phyloP scores from a whole-genome alignment of 768 basidiomycete genomes.

The Xerocomellus chrysenteron region DNA sequence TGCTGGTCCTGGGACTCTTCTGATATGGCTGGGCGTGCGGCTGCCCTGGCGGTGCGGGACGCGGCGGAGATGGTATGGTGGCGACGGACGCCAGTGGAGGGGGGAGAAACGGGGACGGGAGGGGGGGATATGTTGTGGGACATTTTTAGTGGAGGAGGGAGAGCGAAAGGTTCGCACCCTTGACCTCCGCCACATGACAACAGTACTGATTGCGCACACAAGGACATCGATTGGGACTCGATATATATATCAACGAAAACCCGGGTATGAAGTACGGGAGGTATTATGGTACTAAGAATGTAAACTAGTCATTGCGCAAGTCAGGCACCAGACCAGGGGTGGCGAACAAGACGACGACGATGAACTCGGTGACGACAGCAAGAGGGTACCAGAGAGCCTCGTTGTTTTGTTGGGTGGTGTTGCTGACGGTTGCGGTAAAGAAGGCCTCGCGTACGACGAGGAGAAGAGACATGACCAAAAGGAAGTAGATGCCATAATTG shows the following conservation, averaged over 20 bases:
- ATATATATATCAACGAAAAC: too few species aligned
- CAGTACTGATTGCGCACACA: neutral
- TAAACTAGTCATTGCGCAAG: neutral
- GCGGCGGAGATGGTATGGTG: conserved; percentile 83
- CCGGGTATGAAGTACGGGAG: conserved; percentile 3
- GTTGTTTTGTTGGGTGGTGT: conserved; percentile 19
- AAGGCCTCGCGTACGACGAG: conserved; percentile 33
- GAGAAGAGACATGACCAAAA: conserved; percentile 23
- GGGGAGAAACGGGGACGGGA: conserved; percentile 37
- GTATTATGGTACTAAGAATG: neutral
- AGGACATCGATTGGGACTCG: neutral
- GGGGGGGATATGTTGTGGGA: conserved; percentile 45
- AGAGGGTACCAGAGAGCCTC: conserved; percentile 36
- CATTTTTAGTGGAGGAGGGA: conserved; percentile 19
- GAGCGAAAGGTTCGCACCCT: conserved; percentile 23
- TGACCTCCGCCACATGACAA: conserved; percentile 21
- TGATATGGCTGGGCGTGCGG: conserved; percentile 61
- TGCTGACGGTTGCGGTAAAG: conserved; percentile 25
- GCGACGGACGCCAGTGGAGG: conserved; percentile 59
- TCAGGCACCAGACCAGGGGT: conserved; percentile 34
- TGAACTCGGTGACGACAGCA: conserved; percentile 30
- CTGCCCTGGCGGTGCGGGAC: conserved; percentile 60
- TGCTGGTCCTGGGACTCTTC: conserved; percentile 63
- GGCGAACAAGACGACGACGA: conserved; percentile 30
- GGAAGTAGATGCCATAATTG: conserved; percentile 21